Evolutionary conservation across 345 rosid genomes (phyloP), one percentile per base, ranked within the genome.

Genomic region (Passiflora organensis): DNA sequence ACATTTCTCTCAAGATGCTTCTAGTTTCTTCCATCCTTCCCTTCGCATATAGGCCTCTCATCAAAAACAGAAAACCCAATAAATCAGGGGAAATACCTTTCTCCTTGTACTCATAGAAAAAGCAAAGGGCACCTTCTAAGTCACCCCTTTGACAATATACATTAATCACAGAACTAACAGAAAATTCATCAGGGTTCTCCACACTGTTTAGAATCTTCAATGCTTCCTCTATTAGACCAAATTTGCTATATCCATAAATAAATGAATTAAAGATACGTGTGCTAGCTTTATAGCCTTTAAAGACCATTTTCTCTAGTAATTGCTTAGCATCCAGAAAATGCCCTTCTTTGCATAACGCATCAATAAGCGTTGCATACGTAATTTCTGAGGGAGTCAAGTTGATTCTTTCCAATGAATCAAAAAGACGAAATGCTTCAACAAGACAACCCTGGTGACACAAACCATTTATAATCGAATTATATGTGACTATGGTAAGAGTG

Each of bases 1-100:
- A 84, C 98, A 88, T 88, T 62, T 91, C 95, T 76, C 91, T 80
- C 72, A 91, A 71, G 52, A 82, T 66, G 49, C 67, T 71, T 59
- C 93, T 79, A 0, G 98, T 82, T 76, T 91, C 96, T 73, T 91
- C 96, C 83, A 91, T 85, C 71, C 95, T 77, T 63, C 98, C 95
- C 72, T 91, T 88, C 8, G 77, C 75, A 73, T 69, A 74, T 17
- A 91, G 80, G 37, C 98, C 98, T 62, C 82, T 78, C 43, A 81
- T 68, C 76, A 88, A 67, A 73, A 65, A 62, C 62, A 84, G 55
- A 67, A 80, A 88, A 23, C 96, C 96, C 80, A 86, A 72, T 58
- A 82, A 78, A 77, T 88, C 96, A 14, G 96, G 84, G 42, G 79
- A 70, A 55, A 72, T 23, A 43, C 62, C 74, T 70, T 74, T 77